Conservation (phyloP, 1,139 yeast genomes). For the Magnusiomyces sp. region DNA sequence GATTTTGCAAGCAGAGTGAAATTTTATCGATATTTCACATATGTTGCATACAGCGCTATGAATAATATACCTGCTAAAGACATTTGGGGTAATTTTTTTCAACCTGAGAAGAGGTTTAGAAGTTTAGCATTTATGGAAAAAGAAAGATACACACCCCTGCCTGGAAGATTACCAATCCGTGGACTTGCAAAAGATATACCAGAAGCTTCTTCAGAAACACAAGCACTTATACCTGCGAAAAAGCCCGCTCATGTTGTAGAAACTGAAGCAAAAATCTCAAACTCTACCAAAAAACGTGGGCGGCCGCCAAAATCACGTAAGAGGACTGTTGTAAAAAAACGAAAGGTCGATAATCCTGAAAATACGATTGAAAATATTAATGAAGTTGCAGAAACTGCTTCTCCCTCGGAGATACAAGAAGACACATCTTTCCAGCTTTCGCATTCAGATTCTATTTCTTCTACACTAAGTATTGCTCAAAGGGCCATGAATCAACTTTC, state of each 20-base stretch:
- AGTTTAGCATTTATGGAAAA: constrained; percentile 20
- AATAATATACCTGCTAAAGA: constrained; percentile 22
- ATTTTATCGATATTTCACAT: constrained; percentile 59
- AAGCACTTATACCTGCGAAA: no score
- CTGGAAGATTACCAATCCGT: constrained; percentile 18
- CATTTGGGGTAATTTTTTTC: constrained; percentile 26
- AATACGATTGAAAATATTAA: not conserved
- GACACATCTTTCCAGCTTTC: not conserved
- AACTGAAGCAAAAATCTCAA: not conserved
- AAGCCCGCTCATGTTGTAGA: no score
- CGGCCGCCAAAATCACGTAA: constrained; percentile 24
- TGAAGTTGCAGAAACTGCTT: not conserved
- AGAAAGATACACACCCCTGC: constrained; percentile 19
- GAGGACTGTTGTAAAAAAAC: not conserved
- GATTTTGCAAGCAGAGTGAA: constrained; percentile 70
- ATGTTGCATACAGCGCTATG: constrained; percentile 33
- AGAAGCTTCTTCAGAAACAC: no score
- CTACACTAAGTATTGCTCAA: not conserved
- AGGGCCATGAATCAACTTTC: no score
- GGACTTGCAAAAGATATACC: no score
- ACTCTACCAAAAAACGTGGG: constrained; percentile 23
- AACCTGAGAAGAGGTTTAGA: constrained; percentile 3
- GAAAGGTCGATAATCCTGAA: not conserved
- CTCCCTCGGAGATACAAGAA: not conserved
- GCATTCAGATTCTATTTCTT: not conserved